Evolutionary conservation across 805 yeast genomes (phyloP).

Genomic region (Candida morakotiae): DNA sequence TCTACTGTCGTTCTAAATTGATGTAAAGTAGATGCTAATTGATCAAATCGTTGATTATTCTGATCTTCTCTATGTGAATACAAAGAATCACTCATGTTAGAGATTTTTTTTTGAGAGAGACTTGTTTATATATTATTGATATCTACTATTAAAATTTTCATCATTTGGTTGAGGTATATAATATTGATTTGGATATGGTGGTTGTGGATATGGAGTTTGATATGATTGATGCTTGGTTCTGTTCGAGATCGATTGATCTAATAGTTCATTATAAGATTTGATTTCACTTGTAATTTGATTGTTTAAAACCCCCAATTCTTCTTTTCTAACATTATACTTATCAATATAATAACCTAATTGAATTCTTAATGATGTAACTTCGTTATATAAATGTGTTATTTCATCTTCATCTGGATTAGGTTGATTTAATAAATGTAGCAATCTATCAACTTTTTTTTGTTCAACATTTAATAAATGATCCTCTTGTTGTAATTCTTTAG

Average conservation of each 20-base stretch:
- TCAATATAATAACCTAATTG: conserved; percentile 72
- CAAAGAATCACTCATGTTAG: conserved; percentile 22
- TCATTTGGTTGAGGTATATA: background rate
- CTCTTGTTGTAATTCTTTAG: conserved; percentile 49
- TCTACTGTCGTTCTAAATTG: conserved; percentile 41
- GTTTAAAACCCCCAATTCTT: conserved; percentile 71
- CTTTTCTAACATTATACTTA: conserved; percentile 69
- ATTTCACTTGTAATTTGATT: conserved; percentile 68
- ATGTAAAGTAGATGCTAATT: conserved; percentile 38
- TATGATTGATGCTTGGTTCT: conserved; percentile 10
- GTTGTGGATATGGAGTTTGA: conserved; percentile 5
- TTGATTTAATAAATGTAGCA: conserved; percentile 46
- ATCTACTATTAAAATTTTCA: background rate
- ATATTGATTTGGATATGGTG: conserved; percentile 7
- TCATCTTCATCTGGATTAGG: conserved; percentile 49
- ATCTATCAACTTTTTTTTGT: conserved; percentile 59
- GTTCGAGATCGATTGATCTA: conserved; percentile 43
- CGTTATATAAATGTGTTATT: conserved; percentile 68
- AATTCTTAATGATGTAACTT: conserved; percentile 68
- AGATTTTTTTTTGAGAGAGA: background rate
- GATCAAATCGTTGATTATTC: conserved; percentile 40
- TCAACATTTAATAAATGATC: conserved; percentile 47
- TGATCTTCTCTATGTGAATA: conserved; percentile 41
- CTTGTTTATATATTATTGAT: background rate
- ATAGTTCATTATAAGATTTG: conserved; percentile 60